Conservation (phyloP, 352 stramenopile genomes). For the Peronospora tabacina region DNA sequence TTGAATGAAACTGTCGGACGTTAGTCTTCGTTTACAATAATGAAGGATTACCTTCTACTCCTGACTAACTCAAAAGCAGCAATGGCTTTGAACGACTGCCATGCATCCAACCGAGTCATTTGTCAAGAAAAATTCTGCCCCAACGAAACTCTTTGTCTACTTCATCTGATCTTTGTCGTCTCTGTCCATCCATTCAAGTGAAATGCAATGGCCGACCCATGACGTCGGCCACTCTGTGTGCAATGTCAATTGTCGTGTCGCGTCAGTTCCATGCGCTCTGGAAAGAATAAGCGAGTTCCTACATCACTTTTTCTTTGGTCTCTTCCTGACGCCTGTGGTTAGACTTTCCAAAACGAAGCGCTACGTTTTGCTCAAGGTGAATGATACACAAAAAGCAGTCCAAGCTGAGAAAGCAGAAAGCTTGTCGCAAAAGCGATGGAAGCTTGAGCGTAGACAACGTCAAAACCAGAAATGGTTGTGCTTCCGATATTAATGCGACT, state of each 20-base stretch:
- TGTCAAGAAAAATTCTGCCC: constrained; percentile 16
- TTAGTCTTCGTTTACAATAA: constrained; percentile 13
- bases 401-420: constrained; percentile 14
- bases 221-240: constrained; percentile 18
- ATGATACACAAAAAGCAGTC: constrained; percentile 13
- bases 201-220: no score
- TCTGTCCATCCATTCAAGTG: no score
- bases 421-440: constrained; percentile 10
- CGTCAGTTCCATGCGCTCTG: constrained; percentile 21
- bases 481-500: constrained; percentile 9
- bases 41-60: constrained; percentile 28
- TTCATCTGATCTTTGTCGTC: no score
- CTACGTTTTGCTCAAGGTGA: constrained; percentile 21
- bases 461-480: constrained; percentile 6
- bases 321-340: constrained; percentile 23
- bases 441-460: constrained; percentile 8
- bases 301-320: constrained; percentile 27
- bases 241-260: constrained; percentile 18
- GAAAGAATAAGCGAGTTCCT: constrained; percentile 31
- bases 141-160: constrained; percentile 10
- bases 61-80: constrained; percentile 6
- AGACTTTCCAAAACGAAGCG: constrained; percentile 17
- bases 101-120: no score
- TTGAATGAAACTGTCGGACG: not conserved
- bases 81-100: no score